Evolutionary conservation across 805 yeast genomes (phyloP).

Genomic region (Starmerella geochares): DNA sequence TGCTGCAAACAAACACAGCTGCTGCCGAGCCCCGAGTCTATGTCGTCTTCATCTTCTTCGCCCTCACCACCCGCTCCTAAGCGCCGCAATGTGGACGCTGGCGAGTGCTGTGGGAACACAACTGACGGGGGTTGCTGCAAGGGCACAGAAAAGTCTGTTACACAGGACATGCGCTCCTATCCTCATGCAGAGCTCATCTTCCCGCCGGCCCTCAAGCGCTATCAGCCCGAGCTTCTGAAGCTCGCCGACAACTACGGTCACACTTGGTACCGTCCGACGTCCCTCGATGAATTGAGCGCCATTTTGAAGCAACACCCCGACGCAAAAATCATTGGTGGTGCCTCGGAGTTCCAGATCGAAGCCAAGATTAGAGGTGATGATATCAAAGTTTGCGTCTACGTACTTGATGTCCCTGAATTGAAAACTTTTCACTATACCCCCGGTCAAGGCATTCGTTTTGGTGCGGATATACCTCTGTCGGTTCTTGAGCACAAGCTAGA

Average conservation of each 20-base stretch:
- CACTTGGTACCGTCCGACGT: constrained; percentile 40
- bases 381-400: constrained; percentile 35
- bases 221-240: constrained; percentile 27
- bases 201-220: constrained; percentile 33
- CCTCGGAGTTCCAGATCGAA: constrained; percentile 42
- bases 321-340: constrained; percentile 39
- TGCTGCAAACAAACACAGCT: constrained; percentile 13
- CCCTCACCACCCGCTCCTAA: neutral
- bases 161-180: constrained; percentile 31
- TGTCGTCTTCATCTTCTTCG: neutral
- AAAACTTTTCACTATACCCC: constrained; percentile 32
- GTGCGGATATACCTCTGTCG: constrained; percentile 38
- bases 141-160: neutral
- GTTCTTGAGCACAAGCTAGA: constrained; percentile 35
- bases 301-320: constrained; percentile 32
- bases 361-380: constrained; percentile 37
- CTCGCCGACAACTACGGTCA: constrained; percentile 35
- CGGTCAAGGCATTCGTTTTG: constrained; percentile 36
- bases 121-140: neutral
- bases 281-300: constrained; percentile 34
- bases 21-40: neutral
- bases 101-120: constrained; percentile 1
- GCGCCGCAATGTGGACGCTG: constrained; percentile 2
- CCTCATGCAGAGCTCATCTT: constrained; percentile 36
- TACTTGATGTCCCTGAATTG: constrained; percentile 38